Percentiles rank a stretch among this genome's conserved stretches.
Evolutionary conservation across 305 asterid species (phyloP).

Genomic region (Solanum aculeatissimum): DNA sequence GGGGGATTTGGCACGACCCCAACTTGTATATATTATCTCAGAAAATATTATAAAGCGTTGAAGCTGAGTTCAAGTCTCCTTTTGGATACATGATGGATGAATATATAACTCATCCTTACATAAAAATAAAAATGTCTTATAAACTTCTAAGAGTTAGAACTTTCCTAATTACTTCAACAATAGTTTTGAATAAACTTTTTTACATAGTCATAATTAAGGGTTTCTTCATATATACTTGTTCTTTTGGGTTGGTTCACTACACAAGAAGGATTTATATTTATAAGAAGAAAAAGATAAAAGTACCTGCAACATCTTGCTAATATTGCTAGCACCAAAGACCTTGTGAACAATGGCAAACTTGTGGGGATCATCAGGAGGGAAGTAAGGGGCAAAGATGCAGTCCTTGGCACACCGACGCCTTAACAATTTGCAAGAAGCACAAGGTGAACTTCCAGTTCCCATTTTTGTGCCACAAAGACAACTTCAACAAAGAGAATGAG

Average conservation of each 20-base stretch:
- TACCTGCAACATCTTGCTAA: slow-evolving; percentile 77
- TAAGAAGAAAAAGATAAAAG: background rate
- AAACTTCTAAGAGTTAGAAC: background rate
- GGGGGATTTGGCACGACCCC: background rate
- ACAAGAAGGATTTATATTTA: background rate
- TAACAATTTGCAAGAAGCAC: slow-evolving; percentile 60
- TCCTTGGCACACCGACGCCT: slow-evolving; percentile 62
- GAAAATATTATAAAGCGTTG: too few species aligned
- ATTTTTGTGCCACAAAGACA: background rate
- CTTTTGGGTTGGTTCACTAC: background rate
- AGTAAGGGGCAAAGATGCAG: slow-evolving; percentile 59
- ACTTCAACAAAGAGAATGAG: background rate
- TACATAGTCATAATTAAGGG: background rate
- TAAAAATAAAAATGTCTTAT: background rate
- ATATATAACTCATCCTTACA: too few species aligned
- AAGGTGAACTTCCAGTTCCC: slow-evolving; percentile 47
- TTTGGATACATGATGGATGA: too few species aligned
- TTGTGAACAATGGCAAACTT: slow-evolving; percentile 68
- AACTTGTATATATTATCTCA: background rate
- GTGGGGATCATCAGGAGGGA: slow-evolving; percentile 63
- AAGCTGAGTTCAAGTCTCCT: too few species aligned
- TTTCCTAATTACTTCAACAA: background rate
- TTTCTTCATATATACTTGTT: background rate
- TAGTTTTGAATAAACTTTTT: background rate
- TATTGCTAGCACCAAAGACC: slow-evolving; percentile 63